These are phyloP conservation scores for Neurospora sp. DNA, from an alignment of 495 filamentous ascomycete genomes.

Conservation along the genomic window DNA sequence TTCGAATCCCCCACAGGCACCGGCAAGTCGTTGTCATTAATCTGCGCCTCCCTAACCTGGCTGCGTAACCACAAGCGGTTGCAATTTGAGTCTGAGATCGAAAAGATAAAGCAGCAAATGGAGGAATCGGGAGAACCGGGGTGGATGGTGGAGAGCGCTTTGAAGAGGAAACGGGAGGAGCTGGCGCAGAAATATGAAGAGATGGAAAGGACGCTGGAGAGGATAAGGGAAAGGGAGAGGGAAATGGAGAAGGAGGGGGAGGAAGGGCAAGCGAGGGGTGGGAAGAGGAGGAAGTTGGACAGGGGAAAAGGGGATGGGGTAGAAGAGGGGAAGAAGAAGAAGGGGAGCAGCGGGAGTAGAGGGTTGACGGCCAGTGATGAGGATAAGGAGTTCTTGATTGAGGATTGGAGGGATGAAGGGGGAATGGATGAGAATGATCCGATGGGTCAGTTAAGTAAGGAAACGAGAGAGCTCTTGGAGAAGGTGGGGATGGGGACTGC, in stretches of 20 bases:
- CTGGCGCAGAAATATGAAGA: conserved; percentile 56
- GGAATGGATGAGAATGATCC: conserved; percentile 37
- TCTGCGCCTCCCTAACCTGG: conserved; percentile 91
- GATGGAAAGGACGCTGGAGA: conserved; percentile 58
- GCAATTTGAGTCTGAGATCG: conserved; percentile 42
- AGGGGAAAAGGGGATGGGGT: conserved; percentile 6
- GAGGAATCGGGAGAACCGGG: conserved; percentile 58
- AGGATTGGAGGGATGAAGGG: conserved; percentile 73
- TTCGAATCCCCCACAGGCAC: conserved; percentile 88
- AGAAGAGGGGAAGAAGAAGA: conserved; percentile 12
- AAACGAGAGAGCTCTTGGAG: conserved; percentile 54
- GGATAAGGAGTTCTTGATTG: conserved; percentile 66
- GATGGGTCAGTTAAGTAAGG: conserved; percentile 43
- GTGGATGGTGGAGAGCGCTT: conserved; percentile 75
- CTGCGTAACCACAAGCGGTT: conserved; percentile 72
- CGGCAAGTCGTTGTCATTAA: conserved; percentile 94
- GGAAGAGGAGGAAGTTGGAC: conserved; percentile 16
- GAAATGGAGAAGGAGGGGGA: conserved; percentile 39
- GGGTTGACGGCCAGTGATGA: conserved; percentile 36
- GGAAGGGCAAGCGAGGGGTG: conserved; percentile 25
- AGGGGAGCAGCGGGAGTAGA: conserved; percentile 11
- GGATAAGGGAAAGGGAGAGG: conserved; percentile 59
- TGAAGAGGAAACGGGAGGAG: conserved; percentile 54
- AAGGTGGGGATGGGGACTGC: conserved; percentile 34
- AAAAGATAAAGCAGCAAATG: conserved; percentile 31